Conservation (phyloP, 352 stramenopile species). For the Globisporangium emineosum region DNA sequence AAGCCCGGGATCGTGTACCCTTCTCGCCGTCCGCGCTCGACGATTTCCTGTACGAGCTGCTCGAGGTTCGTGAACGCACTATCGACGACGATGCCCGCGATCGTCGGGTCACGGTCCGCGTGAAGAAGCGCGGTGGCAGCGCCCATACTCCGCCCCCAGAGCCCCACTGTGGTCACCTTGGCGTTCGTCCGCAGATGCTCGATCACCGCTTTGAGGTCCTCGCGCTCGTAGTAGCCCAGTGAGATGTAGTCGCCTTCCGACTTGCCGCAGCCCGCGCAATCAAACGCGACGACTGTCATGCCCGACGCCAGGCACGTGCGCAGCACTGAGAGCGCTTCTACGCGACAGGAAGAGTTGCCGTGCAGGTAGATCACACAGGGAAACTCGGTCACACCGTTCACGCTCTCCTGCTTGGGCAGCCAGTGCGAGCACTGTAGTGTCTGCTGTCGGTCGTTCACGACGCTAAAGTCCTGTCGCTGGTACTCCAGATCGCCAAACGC, state of each 20-base stretch:
- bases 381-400: conserved; percentile 33
- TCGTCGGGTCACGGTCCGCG: conserved; percentile 94
- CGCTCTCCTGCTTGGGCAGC: conserved; percentile 57
- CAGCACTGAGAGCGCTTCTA: conserved; percentile 93
- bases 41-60: conserved; percentile 95
- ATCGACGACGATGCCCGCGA: conserved; percentile 97
- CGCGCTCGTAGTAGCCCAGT: conserved; percentile 95
- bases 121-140: conserved; percentile 97
- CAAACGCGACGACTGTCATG: conserved; percentile 95
- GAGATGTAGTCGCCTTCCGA: conserved; percentile 98
- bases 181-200: conserved; percentile 90
- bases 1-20: conserved; percentile 91
- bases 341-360: conserved; percentile 95
- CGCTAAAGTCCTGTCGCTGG: conserved; percentile 89
- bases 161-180: conserved; percentile 92
- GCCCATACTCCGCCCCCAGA: conserved; percentile 98
- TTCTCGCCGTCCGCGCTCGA: conserved; percentile 93
- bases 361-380: conserved; percentile 98
- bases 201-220: conserved; percentile 88
- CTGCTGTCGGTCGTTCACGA: conserved; percentile 74
- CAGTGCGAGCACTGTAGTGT: conserved; percentile 95
- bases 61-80: conserved; percentile 96
- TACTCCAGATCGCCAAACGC: conserved; percentile 86
- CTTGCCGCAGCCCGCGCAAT: conserved; percentile 95
- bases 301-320: conserved; percentile 89